phyloP scores from a whole-genome alignment of 2,329 filamentous ascomycete genomes.

The Phyllosticta capitalensis region DNA sequence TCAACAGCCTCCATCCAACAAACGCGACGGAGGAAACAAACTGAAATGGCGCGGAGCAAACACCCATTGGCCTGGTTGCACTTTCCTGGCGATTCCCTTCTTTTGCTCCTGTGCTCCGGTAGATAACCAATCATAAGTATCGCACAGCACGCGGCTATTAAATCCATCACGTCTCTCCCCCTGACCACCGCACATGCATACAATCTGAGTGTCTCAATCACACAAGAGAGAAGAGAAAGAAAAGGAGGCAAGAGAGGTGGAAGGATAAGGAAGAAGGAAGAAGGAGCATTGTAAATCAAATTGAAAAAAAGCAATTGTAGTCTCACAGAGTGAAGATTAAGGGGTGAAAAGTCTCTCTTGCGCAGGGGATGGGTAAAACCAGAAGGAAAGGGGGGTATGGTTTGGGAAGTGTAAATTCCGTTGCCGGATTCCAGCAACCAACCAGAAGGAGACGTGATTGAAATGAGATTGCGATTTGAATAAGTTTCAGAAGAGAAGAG shows the following conservation, averaged over 20 bases:
- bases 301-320: background rate
- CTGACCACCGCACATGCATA: background rate
- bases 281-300: background rate
- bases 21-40: background rate
- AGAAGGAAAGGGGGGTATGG: background rate
- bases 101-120: background rate
- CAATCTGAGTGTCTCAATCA: background rate
- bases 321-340: background rate
- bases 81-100: background rate
- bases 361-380: background rate
- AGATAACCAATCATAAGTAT: background rate
- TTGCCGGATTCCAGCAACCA: background rate
- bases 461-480: background rate
- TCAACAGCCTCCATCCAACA: background rate
- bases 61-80: background rate
- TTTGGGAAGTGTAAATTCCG: background rate
- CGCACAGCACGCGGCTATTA: background rate
- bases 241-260: background rate
- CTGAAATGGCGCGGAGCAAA: background rate
- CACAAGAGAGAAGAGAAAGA: background rate
- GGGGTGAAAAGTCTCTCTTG: background rate
- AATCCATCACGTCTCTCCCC: background rate
- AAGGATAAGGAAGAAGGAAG: background rate
- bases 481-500: background rate
- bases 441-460: background rate